phyloP scores from a whole-genome alignment of 2,329 filamentous ascomycete species.

The Sclerotinia borealis region DNA sequence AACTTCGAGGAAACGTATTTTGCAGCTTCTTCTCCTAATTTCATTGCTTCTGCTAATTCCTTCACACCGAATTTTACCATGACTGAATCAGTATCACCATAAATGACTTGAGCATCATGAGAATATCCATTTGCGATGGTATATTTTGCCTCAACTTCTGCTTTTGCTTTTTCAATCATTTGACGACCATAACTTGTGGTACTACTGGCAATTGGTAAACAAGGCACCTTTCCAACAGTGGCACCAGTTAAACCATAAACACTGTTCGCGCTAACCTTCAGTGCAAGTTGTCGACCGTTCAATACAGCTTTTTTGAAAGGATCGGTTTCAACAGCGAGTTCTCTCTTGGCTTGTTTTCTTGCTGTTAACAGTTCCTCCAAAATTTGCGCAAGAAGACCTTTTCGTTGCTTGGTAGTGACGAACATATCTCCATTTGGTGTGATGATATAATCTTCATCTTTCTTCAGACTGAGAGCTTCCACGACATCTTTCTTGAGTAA shows the following conservation, averaged over 20 bases:
- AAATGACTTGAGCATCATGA: slow-evolving; percentile 94
- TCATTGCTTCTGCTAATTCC: slow-evolving; percentile 85
- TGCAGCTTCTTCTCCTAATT: slow-evolving; percentile 87
- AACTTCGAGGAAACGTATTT: slow-evolving; percentile 87
- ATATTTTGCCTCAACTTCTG: slow-evolving; percentile 87
- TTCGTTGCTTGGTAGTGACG: slow-evolving; percentile 79
- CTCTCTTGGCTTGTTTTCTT: slow-evolving; percentile 89
- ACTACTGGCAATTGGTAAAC: slow-evolving; percentile 89
- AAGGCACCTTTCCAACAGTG: slow-evolving; percentile 91
- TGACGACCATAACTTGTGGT: slow-evolving; percentile 95
- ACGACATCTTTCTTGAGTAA: slow-evolving; percentile 73
- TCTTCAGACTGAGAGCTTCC: slow-evolving; percentile 69
- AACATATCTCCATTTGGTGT: slow-evolving; percentile 95
- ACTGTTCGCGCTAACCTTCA: slow-evolving; percentile 96
- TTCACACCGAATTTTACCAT: slow-evolving; percentile 98
- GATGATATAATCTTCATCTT: slow-evolving; percentile 92
- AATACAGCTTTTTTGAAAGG: slow-evolving; percentile 96
- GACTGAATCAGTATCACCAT: slow-evolving; percentile 98
- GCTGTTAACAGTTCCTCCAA: slow-evolving; percentile 87
- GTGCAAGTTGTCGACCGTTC: slow-evolving; percentile 90
- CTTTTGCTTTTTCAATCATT: slow-evolving; percentile 98
- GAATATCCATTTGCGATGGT: slow-evolving; percentile 90
- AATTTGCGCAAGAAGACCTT: slow-evolving; percentile 91
- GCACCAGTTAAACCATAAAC: slow-evolving; percentile 97
- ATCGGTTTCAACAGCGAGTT: slow-evolving; percentile 82